A percentile compares a stretch with the other conserved stretches of the same genome.
Evolutionary conservation across 345 rosid genomes (phyloP).

Genomic region (Triadica sebifera): DNA sequence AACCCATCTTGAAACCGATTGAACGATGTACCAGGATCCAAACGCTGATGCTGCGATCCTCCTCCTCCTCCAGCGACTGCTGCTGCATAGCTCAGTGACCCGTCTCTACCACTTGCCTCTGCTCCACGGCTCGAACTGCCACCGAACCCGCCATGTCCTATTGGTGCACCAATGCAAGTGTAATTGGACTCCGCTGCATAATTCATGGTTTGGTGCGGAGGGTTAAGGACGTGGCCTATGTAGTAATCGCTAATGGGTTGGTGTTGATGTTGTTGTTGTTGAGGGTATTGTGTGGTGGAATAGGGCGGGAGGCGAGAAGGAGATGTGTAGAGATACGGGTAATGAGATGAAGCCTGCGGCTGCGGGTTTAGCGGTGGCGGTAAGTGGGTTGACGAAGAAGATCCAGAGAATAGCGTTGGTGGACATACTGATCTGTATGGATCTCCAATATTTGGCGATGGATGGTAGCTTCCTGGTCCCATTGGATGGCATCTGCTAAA

Average conservation of each 20-base stretch:
- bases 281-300: conserved; percentile 39
- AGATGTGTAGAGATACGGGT: conserved; percentile 49
- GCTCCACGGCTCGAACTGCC: conserved; percentile 27
- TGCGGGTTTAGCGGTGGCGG: conserved; percentile 33
- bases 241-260: conserved; percentile 51
- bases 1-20: conserved; percentile 69
- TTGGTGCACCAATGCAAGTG: conserved; percentile 81
- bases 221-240: conserved; percentile 56
- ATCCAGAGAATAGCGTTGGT: conserved; percentile 50
- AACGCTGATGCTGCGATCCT: conserved; percentile 32
- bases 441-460: conserved; percentile 48
- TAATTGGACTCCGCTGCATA: conserved; percentile 36
- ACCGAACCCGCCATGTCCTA: conserved; percentile 41
- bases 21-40: conserved; percentile 45
- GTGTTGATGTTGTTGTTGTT: conserved; percentile 16
- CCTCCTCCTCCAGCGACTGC: conserved; percentile 45
- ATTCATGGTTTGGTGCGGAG: conserved; percentile 24
- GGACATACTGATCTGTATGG: conserved; percentile 57
- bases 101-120: conserved; percentile 40
- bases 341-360: conserved; percentile 23
- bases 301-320: conserved; percentile 43
- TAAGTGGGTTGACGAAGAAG: conserved; percentile 42
- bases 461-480: conserved; percentile 41
- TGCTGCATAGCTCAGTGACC: conserved; percentile 43
- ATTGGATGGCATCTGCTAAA: conserved; percentile 51